A percentile compares a stretch with the other conserved stretches of the same genome.
Evolutionary conservation across 345 rosid genomes (phyloP).

Genomic region (Noccaea bulbosa): DNA sequence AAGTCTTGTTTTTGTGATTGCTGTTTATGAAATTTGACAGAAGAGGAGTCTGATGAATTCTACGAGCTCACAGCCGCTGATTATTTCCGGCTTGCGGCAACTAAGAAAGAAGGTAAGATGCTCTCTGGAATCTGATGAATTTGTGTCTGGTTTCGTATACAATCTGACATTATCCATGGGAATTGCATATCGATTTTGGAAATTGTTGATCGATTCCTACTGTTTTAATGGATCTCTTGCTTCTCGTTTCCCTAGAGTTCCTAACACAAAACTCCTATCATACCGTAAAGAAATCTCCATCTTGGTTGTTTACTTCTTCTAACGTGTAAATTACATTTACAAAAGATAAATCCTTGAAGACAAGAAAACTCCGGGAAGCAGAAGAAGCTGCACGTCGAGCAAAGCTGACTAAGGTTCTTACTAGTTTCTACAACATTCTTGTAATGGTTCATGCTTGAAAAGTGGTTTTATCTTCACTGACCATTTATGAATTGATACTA

Average conservation of each 20-base stretch:
- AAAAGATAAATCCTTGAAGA: conserved; percentile 78
- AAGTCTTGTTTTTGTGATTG: conserved; percentile 12
- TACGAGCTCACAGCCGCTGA: conserved; percentile 88
- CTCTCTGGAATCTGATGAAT: not conserved
- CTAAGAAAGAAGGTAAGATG: conserved; percentile 68
- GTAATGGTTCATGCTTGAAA: conserved; percentile 14
- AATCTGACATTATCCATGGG: not conserved
- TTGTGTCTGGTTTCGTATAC: not conserved
- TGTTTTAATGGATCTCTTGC: not conserved
- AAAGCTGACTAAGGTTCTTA: conserved; percentile 68
- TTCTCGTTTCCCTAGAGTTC: not conserved
- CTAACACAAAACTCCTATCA: not conserved
- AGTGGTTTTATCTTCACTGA: conserved; percentile 7
- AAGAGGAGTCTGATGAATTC: conserved; percentile 82
- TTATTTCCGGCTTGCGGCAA: conserved; percentile 57
- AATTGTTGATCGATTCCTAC: not conserved
- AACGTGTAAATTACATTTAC: conserved; percentile 16
- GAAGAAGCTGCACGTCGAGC: conserved; percentile 85
- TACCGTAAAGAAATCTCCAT: not conserved
- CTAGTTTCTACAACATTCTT: not conserved
- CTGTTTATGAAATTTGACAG: conserved; percentile 29
- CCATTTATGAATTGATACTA: conserved; percentile 10
- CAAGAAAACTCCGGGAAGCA: conserved; percentile 79
- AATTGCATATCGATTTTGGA: conserved; percentile 1
- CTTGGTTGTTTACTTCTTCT: conserved; percentile 1